Base-by-base conservation (phyloP, 257 asterid genomes). In the Solanum clarkiae region DNA sequence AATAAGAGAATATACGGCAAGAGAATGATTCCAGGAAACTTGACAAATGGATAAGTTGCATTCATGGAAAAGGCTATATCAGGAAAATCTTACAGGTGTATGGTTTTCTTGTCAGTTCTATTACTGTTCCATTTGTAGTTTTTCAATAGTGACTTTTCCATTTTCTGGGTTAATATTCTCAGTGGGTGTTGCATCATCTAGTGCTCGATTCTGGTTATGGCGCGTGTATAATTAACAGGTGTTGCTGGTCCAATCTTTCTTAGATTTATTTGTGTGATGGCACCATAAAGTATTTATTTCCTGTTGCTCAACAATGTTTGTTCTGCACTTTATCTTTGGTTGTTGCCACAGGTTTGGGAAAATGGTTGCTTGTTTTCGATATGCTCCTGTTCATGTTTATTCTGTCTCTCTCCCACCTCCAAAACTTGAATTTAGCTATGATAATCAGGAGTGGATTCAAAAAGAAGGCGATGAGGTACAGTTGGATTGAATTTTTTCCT, bases 361-460 rank as follows among this genome's bases (percentile, higher is more conserved):
- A 86, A 92, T 91, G 98, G 93, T 91, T 80, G 98, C 98, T 85
- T 96, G 99, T 93, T 96, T 96, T 87, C 95, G 98, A 81, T 96
- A 96, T 87, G 98, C 98, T 40, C 93, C 99, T n/a, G 94, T 96
- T 82, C 86, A 65, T 84, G 97, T 95, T 85, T 93, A 92, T 82
- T 92, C 98, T 83, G 97, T 95, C 79, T 84, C 87, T 86, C 98
- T 95, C 29, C 99, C 99, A 70, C 95, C 98, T 71, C 84, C 92
- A 65, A 93, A 92, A 86, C 94, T 93, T 87, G 95, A 90, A 87
- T 93, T 95, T 88, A 88, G 87, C 89, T 88, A 90, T 88, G 90
- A 86, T 87, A 86, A 87, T 83, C 91, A 91, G 89, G 98, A 90
- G 80, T 95, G 98, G 98, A 84, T 91, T 84, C 90, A 87, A 86